phyloP scores from a whole-genome alignment of 129 eudicot genomes.

The Centrapalus pauciflorus region DNA sequence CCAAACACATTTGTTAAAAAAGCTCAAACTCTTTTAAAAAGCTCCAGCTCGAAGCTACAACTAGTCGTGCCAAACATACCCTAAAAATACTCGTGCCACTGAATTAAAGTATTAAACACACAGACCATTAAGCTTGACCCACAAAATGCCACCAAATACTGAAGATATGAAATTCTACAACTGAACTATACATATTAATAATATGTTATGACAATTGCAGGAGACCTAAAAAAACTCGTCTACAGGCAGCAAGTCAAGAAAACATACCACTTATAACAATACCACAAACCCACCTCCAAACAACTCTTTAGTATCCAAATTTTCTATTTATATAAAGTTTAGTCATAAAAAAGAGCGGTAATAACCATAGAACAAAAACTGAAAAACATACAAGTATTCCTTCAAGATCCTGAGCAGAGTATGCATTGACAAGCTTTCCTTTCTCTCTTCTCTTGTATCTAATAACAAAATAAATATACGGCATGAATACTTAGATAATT shows the following conservation, averaged over 20 bases:
- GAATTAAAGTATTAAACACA: too few relatives aligned
- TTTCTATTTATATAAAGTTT: not conserved
- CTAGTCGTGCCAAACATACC: too few relatives aligned
- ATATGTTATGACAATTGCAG: not conserved
- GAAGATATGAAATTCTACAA: not conserved
- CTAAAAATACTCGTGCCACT: too few relatives aligned
- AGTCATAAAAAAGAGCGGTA: not conserved
- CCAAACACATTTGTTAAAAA: too few relatives aligned
- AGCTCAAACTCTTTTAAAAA: too few relatives aligned
- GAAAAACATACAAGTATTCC: constrained; percentile 73
- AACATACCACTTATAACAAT: not conserved
- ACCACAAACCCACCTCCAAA: not conserved
- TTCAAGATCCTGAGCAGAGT: constrained; percentile 76
- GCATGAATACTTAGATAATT: not conserved
- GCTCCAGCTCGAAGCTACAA: too few relatives aligned
- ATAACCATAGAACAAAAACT: not conserved
- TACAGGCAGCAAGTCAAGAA: not conserved
- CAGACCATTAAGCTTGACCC: not conserved
- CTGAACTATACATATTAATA: not conserved
- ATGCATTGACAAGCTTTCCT: constrained; percentile 63
- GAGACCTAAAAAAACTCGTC: not conserved
- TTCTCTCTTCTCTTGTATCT: constrained; percentile 84
- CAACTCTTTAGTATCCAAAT: not conserved
- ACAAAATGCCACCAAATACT: not conserved
- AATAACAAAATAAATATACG: not conserved